Base-by-base conservation (phyloP, 2,329 filamentous ascomycete genomes). In the Venturiaceae sp. region DNA sequence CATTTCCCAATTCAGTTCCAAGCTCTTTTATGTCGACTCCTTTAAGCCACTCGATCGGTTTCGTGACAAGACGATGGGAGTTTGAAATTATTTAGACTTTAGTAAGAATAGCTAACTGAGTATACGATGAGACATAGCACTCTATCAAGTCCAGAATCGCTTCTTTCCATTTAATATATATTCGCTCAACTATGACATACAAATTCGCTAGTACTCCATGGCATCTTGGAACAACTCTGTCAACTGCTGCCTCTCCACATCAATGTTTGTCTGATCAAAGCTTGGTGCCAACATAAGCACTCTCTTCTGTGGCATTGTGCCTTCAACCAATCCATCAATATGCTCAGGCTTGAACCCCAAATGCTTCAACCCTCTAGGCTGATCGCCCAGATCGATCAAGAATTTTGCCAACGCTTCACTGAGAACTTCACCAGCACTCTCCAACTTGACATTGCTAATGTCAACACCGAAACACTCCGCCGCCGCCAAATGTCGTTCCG, bases 381-480 rank as follows among this genome's bases (percentile, higher is more conserved):
- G 94, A 67, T 95, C 94, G 32, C 94, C 94, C 14, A 99, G 74
- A 28, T 86, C 83, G 13, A 86, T 82, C 44, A 99, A 74, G 73
- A 99, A 99, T 63, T 86, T 81, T 21, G 85, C 79, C 26, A 99
- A 72, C 0, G 92, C 92, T 62, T 96, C 92, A 2, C 84, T 84
- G 1, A 99, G 77, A 0, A 96, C 87, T 68, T 92, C 90, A 6
- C 94, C 95, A 0, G 94, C 94, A 61, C 86, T 91, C 73, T 95
- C 92, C 55, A 82, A 83, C 78, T 95, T 95, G 19, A 95, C 90
- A 55, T 91, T 88, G 46, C 83, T 86, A 55, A 95, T 83, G 67
- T 99, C 94, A 1, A 95, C 88, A 2, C 92, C 94, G 64, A 99
- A 97, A 0, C 82, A 85, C 71, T 96, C 91, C 0, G 94, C 92